These are phyloP conservation scores for Alternaria postmessia DNA, from an alignment of 2,329 filamentous ascomycete genomes.

Conservation along the genomic window DNA sequence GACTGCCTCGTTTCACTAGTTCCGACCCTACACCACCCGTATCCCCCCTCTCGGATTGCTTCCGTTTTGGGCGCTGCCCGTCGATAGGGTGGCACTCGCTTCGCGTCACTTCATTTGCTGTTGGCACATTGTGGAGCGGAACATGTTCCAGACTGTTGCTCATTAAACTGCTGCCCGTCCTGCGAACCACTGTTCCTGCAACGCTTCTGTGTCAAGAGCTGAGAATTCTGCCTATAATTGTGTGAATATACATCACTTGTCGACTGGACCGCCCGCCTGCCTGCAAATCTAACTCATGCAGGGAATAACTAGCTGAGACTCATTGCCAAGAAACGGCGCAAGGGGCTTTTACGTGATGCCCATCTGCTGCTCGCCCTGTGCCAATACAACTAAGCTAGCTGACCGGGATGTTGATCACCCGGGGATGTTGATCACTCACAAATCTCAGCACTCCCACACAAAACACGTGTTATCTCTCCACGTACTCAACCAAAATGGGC, in stretches of 20 bases:
- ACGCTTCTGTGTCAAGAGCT: constrained; percentile 17
- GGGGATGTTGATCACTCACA: too few species aligned
- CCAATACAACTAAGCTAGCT: constrained; percentile 1
- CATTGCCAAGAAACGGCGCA: neutral
- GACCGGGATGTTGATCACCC: too few species aligned
- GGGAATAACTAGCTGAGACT: constrained; percentile 2
- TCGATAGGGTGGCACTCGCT: constrained; percentile 27
- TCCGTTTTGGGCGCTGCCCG: constrained; percentile 27
- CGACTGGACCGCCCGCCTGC: neutral
- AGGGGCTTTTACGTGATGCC: constrained; percentile 5
- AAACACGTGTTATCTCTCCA: too few species aligned
- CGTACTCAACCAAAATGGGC: too few species aligned
- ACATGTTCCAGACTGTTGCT: constrained; percentile 28
- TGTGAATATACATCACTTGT: constrained; percentile 6
- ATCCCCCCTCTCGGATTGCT: constrained; percentile 22
- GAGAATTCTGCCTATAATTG: constrained; percentile 17
- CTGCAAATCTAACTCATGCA: constrained; percentile 11
- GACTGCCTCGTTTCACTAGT: constrained; percentile 27
- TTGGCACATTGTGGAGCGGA: constrained; percentile 16
- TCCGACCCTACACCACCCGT: constrained; percentile 1
- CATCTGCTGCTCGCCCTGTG: neutral
- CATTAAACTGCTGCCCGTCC: constrained; percentile 31
- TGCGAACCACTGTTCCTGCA: constrained; percentile 40
- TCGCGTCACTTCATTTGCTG: constrained; percentile 28
- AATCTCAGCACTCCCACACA: too few species aligned